Evolutionary conservation across 1,139 yeast species (phyloP), one percentile per base, ranked within the genome.

Genomic region (Sugiyamaella grinbergsii): DNA sequence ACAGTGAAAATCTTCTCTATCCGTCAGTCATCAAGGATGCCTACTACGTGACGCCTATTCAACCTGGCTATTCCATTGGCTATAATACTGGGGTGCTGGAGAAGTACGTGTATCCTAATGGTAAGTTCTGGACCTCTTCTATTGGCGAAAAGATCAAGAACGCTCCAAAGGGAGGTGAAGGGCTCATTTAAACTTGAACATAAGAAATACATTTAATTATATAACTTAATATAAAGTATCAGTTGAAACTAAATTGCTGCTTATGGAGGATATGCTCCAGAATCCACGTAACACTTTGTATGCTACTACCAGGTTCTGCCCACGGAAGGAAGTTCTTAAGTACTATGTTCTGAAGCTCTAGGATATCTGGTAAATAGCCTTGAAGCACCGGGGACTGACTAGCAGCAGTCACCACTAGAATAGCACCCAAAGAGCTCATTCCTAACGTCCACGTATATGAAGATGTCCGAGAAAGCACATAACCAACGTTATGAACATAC

Each of bases 61-160:
- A 58, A 34, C 69, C 70, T 5, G 71, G 71, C 4, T 68, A 68
- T 48, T 67, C 71, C 2, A 60, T 61, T 33, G 70, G 68, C 4
- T 60, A 62, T 45, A 54, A 51, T 11, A 58, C 55, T 0, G 67
- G 62, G 1, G 69, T 67, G 2, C 41, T 66, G n/a, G 67, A 63
- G 3, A 64, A 64, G 55, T 68, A 55, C 50, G 54, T 56, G 34
- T 68, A 58, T 50, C 71, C 71, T 2, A 54, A 60, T 38, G 72
- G 72, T 15, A 53, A 59, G 8, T 68, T 68, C 55, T 68, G 71
- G 71, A 54, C 48, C 5, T 64, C 69, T 37, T 51, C 59, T 2
- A 42, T 38, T 11, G 62, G 59, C 10, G 49, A 57, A 42, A 40
- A 47, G 40, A 58, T 60, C 44, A 56, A 42, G 34, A 44, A 39